phyloP scores from a whole-genome alignment of 495 filamentous ascomycete species.

The Hypoxylon intermedium region DNA sequence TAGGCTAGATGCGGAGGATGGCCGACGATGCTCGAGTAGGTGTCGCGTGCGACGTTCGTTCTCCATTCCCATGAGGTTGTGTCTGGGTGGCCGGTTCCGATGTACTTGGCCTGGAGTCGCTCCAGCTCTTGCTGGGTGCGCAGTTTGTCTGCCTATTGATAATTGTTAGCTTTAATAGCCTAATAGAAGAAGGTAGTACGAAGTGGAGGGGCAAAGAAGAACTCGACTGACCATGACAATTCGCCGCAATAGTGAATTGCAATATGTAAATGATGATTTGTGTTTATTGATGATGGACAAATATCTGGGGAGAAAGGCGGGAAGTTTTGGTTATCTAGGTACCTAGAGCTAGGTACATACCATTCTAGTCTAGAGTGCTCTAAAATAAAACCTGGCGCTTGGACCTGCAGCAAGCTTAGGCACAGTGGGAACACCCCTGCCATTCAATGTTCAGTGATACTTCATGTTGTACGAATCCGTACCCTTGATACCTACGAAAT shows the following conservation, averaged over 20 bases:
- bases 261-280: too few species aligned
- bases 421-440: too few species aligned
- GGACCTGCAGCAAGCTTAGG: conserved; percentile 15
- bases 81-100: conserved; percentile 98
- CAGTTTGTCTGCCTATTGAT: conserved; percentile 85
- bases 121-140: conserved; percentile 97
- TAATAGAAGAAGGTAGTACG: neutral
- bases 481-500: too few species aligned
- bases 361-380: too few species aligned
- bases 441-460: too few species aligned
- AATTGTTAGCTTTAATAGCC: conserved; percentile 12
- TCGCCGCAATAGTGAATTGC: too few species aligned
- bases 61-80: conserved; percentile 97
- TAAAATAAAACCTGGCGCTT: conserved; percentile 1
- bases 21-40: conserved; percentile 81
- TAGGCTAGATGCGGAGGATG: conserved; percentile 90
- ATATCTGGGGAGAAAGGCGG: too few species aligned
- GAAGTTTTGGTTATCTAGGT: neutral
- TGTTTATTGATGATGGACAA: too few species aligned
- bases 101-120: conserved; percentile 88
- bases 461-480: too few species aligned
- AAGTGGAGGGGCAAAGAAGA: neutral
- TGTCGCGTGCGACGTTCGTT: conserved; percentile 87
- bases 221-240: conserved; percentile 33
- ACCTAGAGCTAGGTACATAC: too few species aligned